Conservation (phyloP, 352 stramenopile species). For the Phytopythium delawarense region DNA sequence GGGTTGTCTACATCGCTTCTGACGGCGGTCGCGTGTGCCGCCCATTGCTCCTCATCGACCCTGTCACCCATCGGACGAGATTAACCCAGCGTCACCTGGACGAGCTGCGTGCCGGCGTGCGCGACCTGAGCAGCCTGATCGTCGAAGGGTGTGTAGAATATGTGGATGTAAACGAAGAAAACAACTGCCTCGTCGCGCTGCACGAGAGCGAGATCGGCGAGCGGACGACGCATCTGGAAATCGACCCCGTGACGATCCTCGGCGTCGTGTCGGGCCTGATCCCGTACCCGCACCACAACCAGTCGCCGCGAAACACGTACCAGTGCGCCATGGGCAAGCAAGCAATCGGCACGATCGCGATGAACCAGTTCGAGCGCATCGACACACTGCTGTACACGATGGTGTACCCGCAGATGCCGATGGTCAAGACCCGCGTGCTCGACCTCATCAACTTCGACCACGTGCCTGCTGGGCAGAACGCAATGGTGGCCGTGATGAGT, state of each 20-base stretch:
- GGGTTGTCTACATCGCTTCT: conserved; percentile 97
- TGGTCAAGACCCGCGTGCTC: conserved; percentile 98
- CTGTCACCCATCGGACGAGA: conserved; percentile 82
- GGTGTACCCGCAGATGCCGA: conserved; percentile 99
- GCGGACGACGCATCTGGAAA: conserved; percentile 98
- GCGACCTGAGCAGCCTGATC: conserved; percentile 82
- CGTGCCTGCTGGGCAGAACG: conserved; percentile 98
- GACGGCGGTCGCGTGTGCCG: conserved; percentile 98
- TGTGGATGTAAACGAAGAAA: conserved; percentile 99
- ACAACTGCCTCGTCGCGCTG: conserved; percentile 98
- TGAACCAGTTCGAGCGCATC: conserved; percentile 99
- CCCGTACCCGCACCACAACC: conserved; percentile 99
- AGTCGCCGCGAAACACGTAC: conserved; percentile 99
- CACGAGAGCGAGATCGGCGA: conserved; percentile 90
- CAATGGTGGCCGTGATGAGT: conserved; percentile 99
- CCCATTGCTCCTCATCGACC: conserved; percentile 94
- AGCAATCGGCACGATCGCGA: conserved; percentile 98
- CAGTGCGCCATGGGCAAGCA: conserved; percentile 99
- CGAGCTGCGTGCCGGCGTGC: conserved; percentile 74
- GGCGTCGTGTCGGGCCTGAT: conserved; percentile 98
- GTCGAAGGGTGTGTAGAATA: conserved; percentile 98
- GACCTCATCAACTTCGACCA: conserved; percentile 99
- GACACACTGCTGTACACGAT: conserved; percentile 99
- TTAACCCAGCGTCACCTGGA: conserved; percentile 96
- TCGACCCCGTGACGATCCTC: conserved; percentile 99